A percentile compares a stretch with the other conserved stretches of the same genome.
Conservation (phyloP, 2,329 filamentous ascomycete genomes). For the Coniochaeta sp. region DNA sequence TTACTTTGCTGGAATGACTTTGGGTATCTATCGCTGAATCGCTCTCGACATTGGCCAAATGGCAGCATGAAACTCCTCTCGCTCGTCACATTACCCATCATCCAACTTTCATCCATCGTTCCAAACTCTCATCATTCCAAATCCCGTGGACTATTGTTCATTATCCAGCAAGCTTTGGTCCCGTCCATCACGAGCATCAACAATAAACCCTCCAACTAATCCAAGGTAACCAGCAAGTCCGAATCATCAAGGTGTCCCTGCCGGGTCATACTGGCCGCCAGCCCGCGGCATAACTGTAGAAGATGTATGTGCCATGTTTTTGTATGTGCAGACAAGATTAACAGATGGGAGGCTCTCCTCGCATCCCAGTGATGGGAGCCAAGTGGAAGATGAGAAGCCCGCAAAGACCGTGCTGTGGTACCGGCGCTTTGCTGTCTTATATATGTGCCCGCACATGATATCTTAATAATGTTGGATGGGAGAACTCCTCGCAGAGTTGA, state of each 20-base stretch:
- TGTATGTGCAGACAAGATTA: background rate
- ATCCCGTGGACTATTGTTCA: background rate
- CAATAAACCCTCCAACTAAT: background rate
- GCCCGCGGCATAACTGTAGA: background rate
- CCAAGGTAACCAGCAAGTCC: background rate
- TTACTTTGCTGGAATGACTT: background rate
- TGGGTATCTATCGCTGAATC: constrained; percentile 1
- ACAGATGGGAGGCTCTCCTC: background rate
- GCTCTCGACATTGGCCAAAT: background rate
- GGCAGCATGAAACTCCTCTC: background rate
- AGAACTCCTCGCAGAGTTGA: background rate
- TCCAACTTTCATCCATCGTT: background rate
- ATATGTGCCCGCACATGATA: constrained; percentile 1
- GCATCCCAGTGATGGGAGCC: constrained; percentile 1
- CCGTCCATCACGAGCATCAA: background rate
- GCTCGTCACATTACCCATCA: background rate
- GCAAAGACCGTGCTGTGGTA: constrained; percentile 8
- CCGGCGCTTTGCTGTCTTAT: constrained; percentile 6
- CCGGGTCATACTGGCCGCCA: background rate
- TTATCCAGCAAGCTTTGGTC: no score
- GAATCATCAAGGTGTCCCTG: background rate
- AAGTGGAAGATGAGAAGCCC: background rate
- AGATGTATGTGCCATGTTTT: background rate
- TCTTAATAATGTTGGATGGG: background rate
- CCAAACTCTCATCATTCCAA: background rate